Base-by-base conservation (phyloP, 306 rosid species). In the Quercus berberidifolia region DNA sequence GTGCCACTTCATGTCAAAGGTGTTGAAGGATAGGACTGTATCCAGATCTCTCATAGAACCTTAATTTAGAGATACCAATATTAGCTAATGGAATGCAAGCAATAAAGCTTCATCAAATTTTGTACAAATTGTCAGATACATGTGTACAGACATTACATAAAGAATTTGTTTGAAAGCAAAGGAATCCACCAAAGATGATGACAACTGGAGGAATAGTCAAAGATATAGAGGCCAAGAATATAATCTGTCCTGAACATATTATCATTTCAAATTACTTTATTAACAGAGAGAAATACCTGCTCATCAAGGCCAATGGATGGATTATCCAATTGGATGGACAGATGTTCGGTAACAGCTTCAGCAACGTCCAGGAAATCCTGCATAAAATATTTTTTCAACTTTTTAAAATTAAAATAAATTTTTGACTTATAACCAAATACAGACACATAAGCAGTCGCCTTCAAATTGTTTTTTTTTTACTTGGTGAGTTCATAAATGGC, bases 241-340 rank as follows among this genome's bases (percentile, higher is more conserved):
- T 19, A 17, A 12, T 2, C 41, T 19, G 69, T 67, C 23, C 46
- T 49, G 17, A 78, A 18, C 68, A 3, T n/a, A 4, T 23, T 23
- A 67, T 41, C 20, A 38, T 46, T 68, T 63, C 67, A 43, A 65
- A 43, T 81, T 74, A 35, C 54, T 41, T 49, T 49, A 74, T 55
- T 73, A 69, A 30, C 6, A 8, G 33, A 51, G 82, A 51, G 67
- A 76, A 31, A 73, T 84, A 91, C 96, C 93, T 86, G 91, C 63
- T 81, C 90, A 26, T 73, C 89, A 25, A 89, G 78, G 84, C 71
- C 73, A 26, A 88, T 83, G 33, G 82, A 81, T 64, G 83, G 82
- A 83, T 84, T 85, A 86, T 86, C 89, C 79, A 86, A 64, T 81
- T 84, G 87, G 69, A 89, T 75, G 79, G 90, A 81, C 49, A 86